These are phyloP conservation scores for Knoxia roxburghii DNA, from an alignment of 257 asterid genomes.

Conservation along the genomic window DNA sequence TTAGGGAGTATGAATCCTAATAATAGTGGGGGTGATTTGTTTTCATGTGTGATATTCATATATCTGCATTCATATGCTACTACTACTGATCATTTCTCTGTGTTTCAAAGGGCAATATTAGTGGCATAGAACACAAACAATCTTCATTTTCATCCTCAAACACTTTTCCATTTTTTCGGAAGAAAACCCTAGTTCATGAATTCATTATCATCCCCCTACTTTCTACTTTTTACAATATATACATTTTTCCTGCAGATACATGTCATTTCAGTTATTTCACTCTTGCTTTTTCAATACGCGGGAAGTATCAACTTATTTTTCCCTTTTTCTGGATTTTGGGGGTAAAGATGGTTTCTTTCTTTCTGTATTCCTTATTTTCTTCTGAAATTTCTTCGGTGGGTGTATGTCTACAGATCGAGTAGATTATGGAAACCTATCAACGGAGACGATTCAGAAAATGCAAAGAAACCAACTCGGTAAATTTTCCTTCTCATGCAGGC, in stretches of 20 bases:
- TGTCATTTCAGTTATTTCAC: not conserved
- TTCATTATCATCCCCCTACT: not conserved
- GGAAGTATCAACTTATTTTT: too few relatives aligned
- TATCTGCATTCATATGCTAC: too few relatives aligned
- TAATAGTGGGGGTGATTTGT: too few relatives aligned
- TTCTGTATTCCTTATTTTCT: not conserved
- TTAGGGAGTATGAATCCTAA: too few relatives aligned
- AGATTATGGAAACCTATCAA: slow-evolving; percentile 60
- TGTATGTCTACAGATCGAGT: slow-evolving; percentile 22
- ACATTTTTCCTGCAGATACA: not conserved
- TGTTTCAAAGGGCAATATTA: slow-evolving; percentile 17
- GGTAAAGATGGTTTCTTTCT: not conserved
- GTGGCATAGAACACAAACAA: slow-evolving; percentile 23
- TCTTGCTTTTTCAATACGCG: too few relatives aligned
- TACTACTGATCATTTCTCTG: too few relatives aligned
- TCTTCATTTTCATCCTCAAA: slow-evolving; percentile 1
- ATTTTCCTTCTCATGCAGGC: slow-evolving; percentile 13
- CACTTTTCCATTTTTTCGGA: slow-evolving; percentile 17
- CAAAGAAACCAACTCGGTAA: slow-evolving; percentile 32
- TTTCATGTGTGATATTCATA: too few relatives aligned
- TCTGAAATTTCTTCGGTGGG: not conserved
- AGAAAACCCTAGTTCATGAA: slow-evolving; percentile 36
- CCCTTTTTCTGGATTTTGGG: not conserved
- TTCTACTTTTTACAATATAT: not conserved
- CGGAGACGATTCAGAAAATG: slow-evolving; percentile 50